These are phyloP conservation scores for Bjerkandera adusta DNA, from an alignment of 1,284 basidiomycete genomes.

Conservation along the genomic window DNA sequence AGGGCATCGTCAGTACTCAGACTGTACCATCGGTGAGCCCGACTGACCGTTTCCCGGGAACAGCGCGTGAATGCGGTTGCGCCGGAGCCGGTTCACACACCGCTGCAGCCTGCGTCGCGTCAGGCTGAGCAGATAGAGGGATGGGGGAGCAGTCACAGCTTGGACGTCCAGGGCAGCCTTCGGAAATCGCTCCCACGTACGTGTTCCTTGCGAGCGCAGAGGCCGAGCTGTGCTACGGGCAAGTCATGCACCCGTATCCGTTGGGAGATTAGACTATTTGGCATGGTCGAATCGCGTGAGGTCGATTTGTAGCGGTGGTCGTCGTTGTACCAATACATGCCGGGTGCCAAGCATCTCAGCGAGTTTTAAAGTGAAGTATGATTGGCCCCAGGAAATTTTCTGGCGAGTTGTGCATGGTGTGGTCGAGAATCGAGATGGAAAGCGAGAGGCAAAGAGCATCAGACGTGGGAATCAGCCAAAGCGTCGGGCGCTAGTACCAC, in stretches of 20 bases:
- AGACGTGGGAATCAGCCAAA: too few species aligned
- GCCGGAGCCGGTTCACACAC: slow-evolving; percentile 53
- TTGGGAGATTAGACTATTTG: slow-evolving; percentile 15
- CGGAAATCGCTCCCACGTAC: slow-evolving; percentile 52
- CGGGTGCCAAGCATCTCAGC: too few species aligned
- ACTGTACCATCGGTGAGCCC: too few species aligned
- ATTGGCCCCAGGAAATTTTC: too few species aligned
- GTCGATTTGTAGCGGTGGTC: too few species aligned
- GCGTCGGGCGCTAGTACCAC: too few species aligned
- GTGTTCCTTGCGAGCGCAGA: slow-evolving; percentile 43
- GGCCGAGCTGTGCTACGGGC: slow-evolving; percentile 30
- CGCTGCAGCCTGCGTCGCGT: slow-evolving; percentile 52
- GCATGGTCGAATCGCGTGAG: not conserved
- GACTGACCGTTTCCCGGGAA: too few species aligned
- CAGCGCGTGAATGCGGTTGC: slow-evolving; percentile 51
- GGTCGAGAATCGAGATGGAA: too few species aligned
- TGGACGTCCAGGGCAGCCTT: slow-evolving; percentile 52
- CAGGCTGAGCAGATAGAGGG: slow-evolving; percentile 50
- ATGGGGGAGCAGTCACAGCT: slow-evolving; percentile 33
- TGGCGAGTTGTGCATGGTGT: too few species aligned
- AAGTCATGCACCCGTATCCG: slow-evolving; percentile 24
- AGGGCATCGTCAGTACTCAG: slow-evolving; percentile 41
- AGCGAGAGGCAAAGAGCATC: too few species aligned
- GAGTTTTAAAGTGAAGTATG: too few species aligned
- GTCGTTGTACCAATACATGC: too few species aligned